Evolutionary conservation across 116 monocot species (phyloP).

Genomic region (Trichopus zeylanicus): DNA sequence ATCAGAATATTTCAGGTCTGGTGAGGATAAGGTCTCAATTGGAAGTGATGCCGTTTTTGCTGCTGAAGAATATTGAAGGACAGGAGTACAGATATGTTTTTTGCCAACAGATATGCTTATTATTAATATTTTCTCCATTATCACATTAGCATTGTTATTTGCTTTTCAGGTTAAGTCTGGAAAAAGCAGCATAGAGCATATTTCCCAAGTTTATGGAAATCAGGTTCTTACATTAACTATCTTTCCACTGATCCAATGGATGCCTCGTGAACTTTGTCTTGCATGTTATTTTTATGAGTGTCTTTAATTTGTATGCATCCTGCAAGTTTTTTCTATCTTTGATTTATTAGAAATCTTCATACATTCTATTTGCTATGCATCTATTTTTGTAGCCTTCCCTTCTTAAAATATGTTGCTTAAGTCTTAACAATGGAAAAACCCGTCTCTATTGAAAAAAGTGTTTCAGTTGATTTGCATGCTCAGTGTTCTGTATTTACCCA

Average conservation of each 20-base stretch:
- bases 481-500: too few relatives aligned
- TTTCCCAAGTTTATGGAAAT: constrained; percentile 89
- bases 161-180: constrained; percentile 68
- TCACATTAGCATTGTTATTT: background rate
- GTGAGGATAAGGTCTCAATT: constrained; percentile 98
- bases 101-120: background rate
- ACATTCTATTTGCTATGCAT: background rate
- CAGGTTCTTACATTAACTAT: constrained; percentile 36
- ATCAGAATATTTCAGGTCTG: constrained; percentile 94
- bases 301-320: background rate
- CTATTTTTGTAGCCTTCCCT: background rate
- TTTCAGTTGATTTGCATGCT: too few relatives aligned
- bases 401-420: background rate
- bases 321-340: background rate
- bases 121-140: background rate
- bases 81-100: constrained; percentile 47
- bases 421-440: too few relatives aligned
- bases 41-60: constrained; percentile 99
- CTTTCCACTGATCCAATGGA: background rate
- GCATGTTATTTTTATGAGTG: background rate
- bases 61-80: constrained; percentile 74
- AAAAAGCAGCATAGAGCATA: constrained; percentile 95
- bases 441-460: too few relatives aligned
- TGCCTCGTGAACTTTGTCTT: background rate
- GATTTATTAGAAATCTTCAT: too few relatives aligned